Base-by-base conservation (phyloP, 169 alveolate genomes). In the Prorocentrum cordatum region DNA sequence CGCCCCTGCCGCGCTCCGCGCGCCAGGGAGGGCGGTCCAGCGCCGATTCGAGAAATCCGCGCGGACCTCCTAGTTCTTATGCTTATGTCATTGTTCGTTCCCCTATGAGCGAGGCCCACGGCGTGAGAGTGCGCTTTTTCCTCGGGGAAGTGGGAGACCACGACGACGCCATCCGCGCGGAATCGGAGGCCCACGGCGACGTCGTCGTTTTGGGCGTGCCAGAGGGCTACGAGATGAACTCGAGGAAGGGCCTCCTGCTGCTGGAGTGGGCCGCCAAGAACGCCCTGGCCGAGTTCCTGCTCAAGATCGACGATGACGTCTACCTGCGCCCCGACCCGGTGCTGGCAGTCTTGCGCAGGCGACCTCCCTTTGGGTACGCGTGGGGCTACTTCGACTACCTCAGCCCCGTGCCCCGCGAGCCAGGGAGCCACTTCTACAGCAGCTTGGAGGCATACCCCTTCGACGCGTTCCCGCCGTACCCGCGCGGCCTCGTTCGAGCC, bases 371-470 rank as follows among this genome's bases (percentile, higher is more conserved):
- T n/a, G 79, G 79, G 3, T 82, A 62, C 68, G 36, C 64, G 0
- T 82, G 91, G 91, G 91, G 91, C n/a, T 82, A 82, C 68, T 62
- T 82, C 42, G 91, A 82, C 38, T 82, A 62, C 59, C n/a, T 82
- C 33, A 82, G 91, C 29, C 91, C 91, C 1, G 91, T 82, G 67
- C 91, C 91, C 12, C 70, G 68, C 31, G 84, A 72, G 31, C 62
- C 14, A 47, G 24, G 29, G n/a, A 6, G 29, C 62, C 14, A 20
- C 29, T 22, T 6, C 62, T 20, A 14, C 68, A 2, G 0, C 24
- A 1, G 35, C 50, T 39, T 32, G 20, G 77, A 24, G 62, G 12
- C 38, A 2, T 70, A 70, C 27, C 82, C 82, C 64, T 70, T 70
- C 82, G 62, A 70, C 18, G 47, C 47, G 22, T 82, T 82, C 27